Conservation (phyloP, 192 early-diverging fungal genomes). For the Coemansia sp. region DNA sequence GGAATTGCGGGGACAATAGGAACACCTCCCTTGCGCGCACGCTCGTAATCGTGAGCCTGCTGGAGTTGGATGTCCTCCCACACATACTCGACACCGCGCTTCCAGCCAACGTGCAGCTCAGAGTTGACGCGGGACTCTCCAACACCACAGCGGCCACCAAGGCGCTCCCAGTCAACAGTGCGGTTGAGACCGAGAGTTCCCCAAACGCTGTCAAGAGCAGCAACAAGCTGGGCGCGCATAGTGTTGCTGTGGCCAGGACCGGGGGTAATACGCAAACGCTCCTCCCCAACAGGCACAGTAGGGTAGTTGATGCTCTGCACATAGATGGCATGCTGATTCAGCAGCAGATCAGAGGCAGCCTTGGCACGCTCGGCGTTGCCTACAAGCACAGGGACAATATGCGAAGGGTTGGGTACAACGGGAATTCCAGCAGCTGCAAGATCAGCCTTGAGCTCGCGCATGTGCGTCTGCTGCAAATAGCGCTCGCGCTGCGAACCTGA, state of each 20-base stretch:
- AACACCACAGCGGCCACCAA: conserved; percentile 87
- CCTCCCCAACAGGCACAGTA: conserved; percentile 91
- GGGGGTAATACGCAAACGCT: conserved; percentile 96
- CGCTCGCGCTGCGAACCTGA: conserved; percentile 84
- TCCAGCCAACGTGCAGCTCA: conserved; percentile 51
- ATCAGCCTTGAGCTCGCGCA: conserved; percentile 79
- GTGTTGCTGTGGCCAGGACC: conserved; percentile 86
- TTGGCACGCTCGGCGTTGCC: conserved; percentile 96
- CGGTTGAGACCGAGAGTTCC: conserved; percentile 79
- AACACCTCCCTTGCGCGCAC: conserved; percentile 47
- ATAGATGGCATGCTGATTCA: conserved; percentile 89
- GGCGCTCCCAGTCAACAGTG: conserved; percentile 79
- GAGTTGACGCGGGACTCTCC: conserved; percentile 58
- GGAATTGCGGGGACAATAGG: conserved; percentile 42
- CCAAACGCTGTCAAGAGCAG: conserved; percentile 85
- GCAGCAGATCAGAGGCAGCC: conserved; percentile 87
- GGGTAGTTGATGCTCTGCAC: conserved; percentile 99
- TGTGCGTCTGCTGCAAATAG: conserved; percentile 89
- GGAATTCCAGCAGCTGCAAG: conserved; percentile 84
- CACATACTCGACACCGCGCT: conserved; percentile 49
- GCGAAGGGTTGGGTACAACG: conserved; percentile 96
- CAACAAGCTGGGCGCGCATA: conserved; percentile 83
- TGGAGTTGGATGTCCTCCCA: conserved; percentile 53
- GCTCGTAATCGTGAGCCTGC: conserved; percentile 48
- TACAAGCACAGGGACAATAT: conserved; percentile 98